Conservation (phyloP, 139 green algal species). For the Micromonas commoda region DNA sequence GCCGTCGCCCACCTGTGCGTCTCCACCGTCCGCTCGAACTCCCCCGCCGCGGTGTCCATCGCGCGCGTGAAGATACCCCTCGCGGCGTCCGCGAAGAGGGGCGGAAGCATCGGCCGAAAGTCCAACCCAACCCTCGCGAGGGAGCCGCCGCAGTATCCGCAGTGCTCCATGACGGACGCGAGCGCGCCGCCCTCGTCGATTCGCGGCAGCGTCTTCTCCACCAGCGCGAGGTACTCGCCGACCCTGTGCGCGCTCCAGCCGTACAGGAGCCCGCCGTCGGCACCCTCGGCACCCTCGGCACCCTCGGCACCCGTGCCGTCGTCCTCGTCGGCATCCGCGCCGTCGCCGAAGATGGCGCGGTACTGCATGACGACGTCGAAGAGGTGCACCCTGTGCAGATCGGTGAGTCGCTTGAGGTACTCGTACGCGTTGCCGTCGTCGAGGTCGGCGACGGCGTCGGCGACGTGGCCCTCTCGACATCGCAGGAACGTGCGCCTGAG, state of each 20-base stretch:
- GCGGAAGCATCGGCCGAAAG: conserved; percentile 75
- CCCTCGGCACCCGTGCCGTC: not conserved
- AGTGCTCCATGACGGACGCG: conserved; percentile 84
- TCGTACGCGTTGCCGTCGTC: conserved; percentile 51
- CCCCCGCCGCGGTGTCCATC: conserved; percentile 48
- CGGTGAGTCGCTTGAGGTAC: conserved; percentile 84
- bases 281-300: not conserved
- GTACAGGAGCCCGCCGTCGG: conserved; percentile 44
- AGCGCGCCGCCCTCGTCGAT: conserved; percentile 53
- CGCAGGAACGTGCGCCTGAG: conserved; percentile 69
- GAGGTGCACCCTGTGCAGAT: conserved; percentile 91
- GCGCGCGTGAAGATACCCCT: conserved; percentile 28
- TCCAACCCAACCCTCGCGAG: conserved; percentile 89
- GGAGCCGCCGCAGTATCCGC: conserved; percentile 88
- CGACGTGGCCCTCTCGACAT: conserved; percentile 50
- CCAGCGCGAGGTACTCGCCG: conserved; percentile 33
- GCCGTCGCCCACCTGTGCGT: conserved; percentile 80
- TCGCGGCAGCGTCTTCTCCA: conserved; percentile 35
- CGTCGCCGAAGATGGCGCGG: conserved; percentile 89
- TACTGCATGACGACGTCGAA: conserved; percentile 98
- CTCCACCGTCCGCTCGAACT: conserved; percentile 67
- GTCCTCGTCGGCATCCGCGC: conserved; percentile 35
- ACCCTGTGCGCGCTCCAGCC: conserved; percentile 44
- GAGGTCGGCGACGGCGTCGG: conserved; percentile 65
- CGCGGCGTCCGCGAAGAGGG: conserved; percentile 73